Evolutionary conservation across 352 stramenopile genomes (phyloP).

Genomic region (Pythium insidiosum): DNA sequence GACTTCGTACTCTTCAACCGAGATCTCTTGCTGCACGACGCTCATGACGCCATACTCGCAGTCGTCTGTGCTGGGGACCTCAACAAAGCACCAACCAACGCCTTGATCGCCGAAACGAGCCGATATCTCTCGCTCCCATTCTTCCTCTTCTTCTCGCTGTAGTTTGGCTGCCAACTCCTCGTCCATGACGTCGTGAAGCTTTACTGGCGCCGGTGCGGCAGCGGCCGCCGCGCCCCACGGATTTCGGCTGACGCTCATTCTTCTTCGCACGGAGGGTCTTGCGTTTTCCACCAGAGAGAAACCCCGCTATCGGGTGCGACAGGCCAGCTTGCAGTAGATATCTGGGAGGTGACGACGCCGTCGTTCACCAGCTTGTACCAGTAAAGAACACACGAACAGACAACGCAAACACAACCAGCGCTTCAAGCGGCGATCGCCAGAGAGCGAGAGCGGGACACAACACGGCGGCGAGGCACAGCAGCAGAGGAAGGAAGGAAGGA

Average conservation of each 20-base stretch:
- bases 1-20: constrained; percentile 25
- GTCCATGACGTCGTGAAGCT: constrained; percentile 60
- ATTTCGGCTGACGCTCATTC: constrained; percentile 14
- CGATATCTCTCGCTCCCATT: constrained; percentile 56
- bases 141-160: constrained; percentile 59
- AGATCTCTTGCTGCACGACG: constrained; percentile 62
- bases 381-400: too few species aligned
- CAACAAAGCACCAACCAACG: constrained; percentile 69
- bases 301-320: neutral
- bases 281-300: neutral
- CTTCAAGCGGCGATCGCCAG: too few species aligned
- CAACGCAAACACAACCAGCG: too few species aligned
- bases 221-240: constrained; percentile 24
- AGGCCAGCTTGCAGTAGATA: too few species aligned
- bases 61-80: constrained; percentile 44
- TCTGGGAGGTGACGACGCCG: neutral
- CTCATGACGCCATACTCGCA: constrained; percentile 55
- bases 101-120: constrained; percentile 48
- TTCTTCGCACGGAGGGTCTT: neutral
- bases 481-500: too few species aligned
- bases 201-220: constrained; percentile 19
- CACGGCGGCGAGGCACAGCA: too few species aligned
- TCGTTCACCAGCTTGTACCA: neutral
- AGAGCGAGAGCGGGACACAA: neutral
- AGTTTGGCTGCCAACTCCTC: constrained; percentile 61